phyloP scores from a whole-genome alignment of 371 early-diverging fungal genomes.

The Parasitella parasitica region DNA sequence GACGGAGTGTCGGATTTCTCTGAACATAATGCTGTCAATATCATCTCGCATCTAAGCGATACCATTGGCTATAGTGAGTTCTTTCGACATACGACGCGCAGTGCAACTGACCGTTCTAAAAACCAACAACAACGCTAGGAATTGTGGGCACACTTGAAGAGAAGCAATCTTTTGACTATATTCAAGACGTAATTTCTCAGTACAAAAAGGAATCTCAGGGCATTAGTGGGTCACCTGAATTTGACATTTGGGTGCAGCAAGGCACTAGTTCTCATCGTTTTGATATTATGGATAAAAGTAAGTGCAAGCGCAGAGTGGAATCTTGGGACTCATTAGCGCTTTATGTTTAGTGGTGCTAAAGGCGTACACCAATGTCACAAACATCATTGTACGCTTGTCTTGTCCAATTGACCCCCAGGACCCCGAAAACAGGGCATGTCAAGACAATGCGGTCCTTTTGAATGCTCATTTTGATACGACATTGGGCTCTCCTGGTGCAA shows the following conservation, averaged over 20 bases:
- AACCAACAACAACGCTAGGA: too few relatives aligned
- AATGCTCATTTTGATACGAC: conserved; percentile 77
- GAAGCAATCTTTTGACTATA: conserved; percentile 41
- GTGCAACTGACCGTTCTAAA: too few relatives aligned
- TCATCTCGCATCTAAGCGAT: conserved; percentile 49
- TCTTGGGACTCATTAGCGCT: not conserved
- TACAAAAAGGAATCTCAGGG: conserved; percentile 40
- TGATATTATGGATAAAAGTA: conserved; percentile 72
- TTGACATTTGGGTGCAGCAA: conserved; percentile 62
- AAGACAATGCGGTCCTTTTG: conserved; percentile 65
- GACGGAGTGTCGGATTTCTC: conserved; percentile 48
- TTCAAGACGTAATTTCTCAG: conserved; percentile 23
- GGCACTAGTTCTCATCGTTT: conserved; percentile 70
- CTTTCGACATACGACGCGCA: too few relatives aligned
- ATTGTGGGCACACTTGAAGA: conserved; percentile 52
- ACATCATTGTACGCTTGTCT: conserved; percentile 71
- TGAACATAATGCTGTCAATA: conserved; percentile 53
- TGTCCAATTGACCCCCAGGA: conserved; percentile 50
- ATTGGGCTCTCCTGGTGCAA: conserved; percentile 58
- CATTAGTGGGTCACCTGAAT: conserved; percentile 46
- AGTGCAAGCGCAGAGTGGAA: too few relatives aligned
- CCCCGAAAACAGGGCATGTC: conserved; percentile 38
- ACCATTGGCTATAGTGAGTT: conserved; percentile 59
- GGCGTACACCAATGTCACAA: conserved; percentile 71
- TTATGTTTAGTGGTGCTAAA: conserved; percentile 55